These are phyloP conservation scores for Kwoniella bestiolae DNA, from an alignment of 768 basidiomycete genomes.

Conservation along the genomic window DNA sequence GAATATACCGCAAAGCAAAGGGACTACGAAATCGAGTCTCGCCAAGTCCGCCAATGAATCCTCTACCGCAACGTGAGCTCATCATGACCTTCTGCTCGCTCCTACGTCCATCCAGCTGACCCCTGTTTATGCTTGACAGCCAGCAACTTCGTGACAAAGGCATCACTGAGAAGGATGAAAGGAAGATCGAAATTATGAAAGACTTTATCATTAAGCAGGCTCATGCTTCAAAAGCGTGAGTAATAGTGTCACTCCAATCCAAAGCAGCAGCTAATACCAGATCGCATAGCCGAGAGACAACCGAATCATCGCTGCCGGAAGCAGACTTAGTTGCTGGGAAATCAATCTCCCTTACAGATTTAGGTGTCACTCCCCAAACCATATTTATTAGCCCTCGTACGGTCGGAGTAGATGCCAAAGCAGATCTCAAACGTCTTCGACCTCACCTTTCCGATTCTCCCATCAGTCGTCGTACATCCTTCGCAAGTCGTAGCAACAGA, in stretches of 20 bases:
- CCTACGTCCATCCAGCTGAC: too few relatives aligned
- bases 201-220: conserved; percentile 87
- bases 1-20: conserved; percentile 61
- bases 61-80: conserved; percentile 25
- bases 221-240: conserved; percentile 74
- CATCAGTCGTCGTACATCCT: conserved; percentile 45
- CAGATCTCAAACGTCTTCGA: conserved; percentile 33
- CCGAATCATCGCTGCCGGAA: conserved; percentile 27
- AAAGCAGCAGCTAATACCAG: conserved; percentile 14
- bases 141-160: conserved; percentile 62
- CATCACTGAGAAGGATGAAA: conserved; percentile 79
- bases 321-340: conserved; percentile 29
- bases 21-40: conserved; percentile 26
- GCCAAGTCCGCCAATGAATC: conserved; percentile 21
- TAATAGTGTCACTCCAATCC: neutral
- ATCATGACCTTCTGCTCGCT: too few relatives aligned
- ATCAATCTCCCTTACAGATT: conserved; percentile 67
- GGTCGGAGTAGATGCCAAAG: conserved; percentile 41
- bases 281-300: conserved; percentile 31
- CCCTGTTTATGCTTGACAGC: too few relatives aligned
- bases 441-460: conserved; percentile 29
- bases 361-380: conserved; percentile 87
- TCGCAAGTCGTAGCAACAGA: conserved; percentile 46
- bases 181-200: conserved; percentile 81
- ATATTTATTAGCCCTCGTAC: conserved; percentile 71